phyloP scores from a whole-genome alignment of 2,329 filamentous ascomycete species.

The Capronia americana region DNA sequence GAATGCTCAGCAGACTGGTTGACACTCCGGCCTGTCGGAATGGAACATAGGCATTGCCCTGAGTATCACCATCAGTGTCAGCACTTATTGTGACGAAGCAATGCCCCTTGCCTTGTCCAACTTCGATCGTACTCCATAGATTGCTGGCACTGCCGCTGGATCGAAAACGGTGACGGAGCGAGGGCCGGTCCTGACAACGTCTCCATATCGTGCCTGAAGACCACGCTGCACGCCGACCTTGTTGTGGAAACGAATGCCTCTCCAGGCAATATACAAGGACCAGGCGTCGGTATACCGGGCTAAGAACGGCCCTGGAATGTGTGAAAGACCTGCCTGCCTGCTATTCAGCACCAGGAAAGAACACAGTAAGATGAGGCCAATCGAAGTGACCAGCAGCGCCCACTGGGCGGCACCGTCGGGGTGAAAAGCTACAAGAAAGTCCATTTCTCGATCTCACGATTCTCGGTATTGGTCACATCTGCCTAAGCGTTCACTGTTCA shows the following conservation, averaged over 20 bases:
- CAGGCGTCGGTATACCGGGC: constrained; percentile 38
- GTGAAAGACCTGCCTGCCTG: constrained; percentile 44
- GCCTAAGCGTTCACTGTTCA: not conserved
- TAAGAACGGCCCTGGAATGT: constrained; percentile 41
- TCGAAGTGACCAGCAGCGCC: not conserved
- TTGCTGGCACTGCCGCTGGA: constrained; percentile 35
- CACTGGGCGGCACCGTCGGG: not conserved
- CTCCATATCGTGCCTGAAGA: constrained; percentile 39
- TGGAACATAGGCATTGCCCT: constrained; percentile 21
- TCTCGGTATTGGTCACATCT: not conserved
- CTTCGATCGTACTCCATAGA: constrained; percentile 36
- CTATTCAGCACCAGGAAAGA: constrained; percentile 11
- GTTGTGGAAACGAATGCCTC: constrained; percentile 27
- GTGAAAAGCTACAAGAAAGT: not conserved
- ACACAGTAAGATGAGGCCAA: constrained; percentile 1
- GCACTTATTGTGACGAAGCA: not conserved
- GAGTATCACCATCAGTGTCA: not conserved
- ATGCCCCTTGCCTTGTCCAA: constrained; percentile 21
- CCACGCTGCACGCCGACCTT: not conserved
- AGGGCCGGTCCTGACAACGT: constrained; percentile 40
- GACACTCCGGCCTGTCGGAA: constrained; percentile 66
- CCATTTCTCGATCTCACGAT: not conserved
- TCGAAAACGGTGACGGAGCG: constrained; percentile 40
- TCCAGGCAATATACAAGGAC: constrained; percentile 38
- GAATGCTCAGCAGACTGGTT: constrained; percentile 77